Evolutionary conservation across 306 rosid genomes (phyloP).

Genomic region (Luffa acutangula): DNA sequence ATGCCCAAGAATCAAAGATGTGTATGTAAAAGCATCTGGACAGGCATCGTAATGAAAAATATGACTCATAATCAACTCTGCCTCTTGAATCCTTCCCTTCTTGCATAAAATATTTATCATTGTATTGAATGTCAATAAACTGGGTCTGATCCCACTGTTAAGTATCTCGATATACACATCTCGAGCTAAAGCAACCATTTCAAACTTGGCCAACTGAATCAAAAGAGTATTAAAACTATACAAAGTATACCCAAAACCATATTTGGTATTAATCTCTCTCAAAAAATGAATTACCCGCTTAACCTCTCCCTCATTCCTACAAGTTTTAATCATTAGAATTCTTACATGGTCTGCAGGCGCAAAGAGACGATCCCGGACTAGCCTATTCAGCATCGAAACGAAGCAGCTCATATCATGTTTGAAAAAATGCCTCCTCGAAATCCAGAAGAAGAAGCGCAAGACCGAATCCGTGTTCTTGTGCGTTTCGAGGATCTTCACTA

Average conservation of each 20-base stretch:
- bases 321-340: slow-evolving; percentile 30
- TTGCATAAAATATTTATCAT: slow-evolving; percentile 29
- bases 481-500: slow-evolving; percentile 17
- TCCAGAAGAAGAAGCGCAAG: slow-evolving; percentile 33
- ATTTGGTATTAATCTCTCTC: slow-evolving; percentile 10
- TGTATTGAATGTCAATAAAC: slow-evolving; percentile 28
- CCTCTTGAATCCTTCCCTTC: slow-evolving; percentile 27
- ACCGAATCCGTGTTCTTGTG: slow-evolving; percentile 20
- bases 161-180: slow-evolving; percentile 19
- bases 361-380: slow-evolving; percentile 16
- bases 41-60: slow-evolving; percentile 20
- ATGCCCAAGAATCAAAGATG: slow-evolving; percentile 33
- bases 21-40: slow-evolving; percentile 22
- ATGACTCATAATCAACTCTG: slow-evolving; percentile 21
- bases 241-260: slow-evolving; percentile 27
- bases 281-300: slow-evolving; percentile 17
- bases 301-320: slow-evolving; percentile 14
- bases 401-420: slow-evolving; percentile 24
- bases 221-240: slow-evolving; percentile 34
- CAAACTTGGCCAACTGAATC: slow-evolving; percentile 33
- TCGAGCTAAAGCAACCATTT: slow-evolving; percentile 24
- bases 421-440: slow-evolving; percentile 15
- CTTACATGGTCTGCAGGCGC: slow-evolving; percentile 28
- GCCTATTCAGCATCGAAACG: slow-evolving; percentile 25
- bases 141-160: slow-evolving; percentile 24